Evolutionary conservation across 345 rosid genomes (phyloP), one percentile per base, ranked within the genome.

Genomic region (Hibiscus tridactylites): DNA sequence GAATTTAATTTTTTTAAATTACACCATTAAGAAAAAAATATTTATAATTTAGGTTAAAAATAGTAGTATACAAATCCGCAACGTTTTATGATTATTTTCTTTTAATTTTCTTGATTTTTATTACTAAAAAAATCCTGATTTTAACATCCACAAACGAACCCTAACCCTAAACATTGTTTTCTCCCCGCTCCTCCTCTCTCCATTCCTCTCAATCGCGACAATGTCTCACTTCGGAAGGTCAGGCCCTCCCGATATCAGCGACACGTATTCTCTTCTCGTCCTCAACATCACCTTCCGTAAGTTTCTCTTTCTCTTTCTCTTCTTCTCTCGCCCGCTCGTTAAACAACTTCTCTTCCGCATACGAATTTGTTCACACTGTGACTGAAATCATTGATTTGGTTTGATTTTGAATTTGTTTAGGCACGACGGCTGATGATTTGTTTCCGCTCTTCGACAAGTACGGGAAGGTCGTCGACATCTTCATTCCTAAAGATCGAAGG

Each of bases 401-500:
- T 67, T 67, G 39, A 5, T 71, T 53, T 7, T 13, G 52, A 26
- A 31, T 5, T 58, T 61, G 71, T 42, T 62, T 66, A 91, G 97
- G 97, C 62, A 91, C 95, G 1, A 87, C 90, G 9, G 92, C 97
- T 5, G 97, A 91, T 79, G 97, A 91, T 79, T 83, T 91, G 15
- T 91, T 86, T 71, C 95, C 97, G 63, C 91, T 91, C 16, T 91
- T 91, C 73, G 90, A 86, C 12, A 91, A 89, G 91, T 89, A 89
- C 39, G 97, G 97, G 4, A 91, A 91, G 82, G 97, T 91, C 61
- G 95, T 87, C 6, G 97, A 91, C 65, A 85, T 91, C 47, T 89
- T 89, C 72, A 89, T 91, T 39, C 97, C 95, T 21, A 87, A 88
- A 78, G 94, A 91, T 83, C 91, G 95, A 74, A 89, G 97, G 97